A percentile compares a stretch with the other conserved stretches of the same genome.
Conservation (phyloP, 2,329 filamentous ascomycete species). For the Diplocarpon mali region DNA sequence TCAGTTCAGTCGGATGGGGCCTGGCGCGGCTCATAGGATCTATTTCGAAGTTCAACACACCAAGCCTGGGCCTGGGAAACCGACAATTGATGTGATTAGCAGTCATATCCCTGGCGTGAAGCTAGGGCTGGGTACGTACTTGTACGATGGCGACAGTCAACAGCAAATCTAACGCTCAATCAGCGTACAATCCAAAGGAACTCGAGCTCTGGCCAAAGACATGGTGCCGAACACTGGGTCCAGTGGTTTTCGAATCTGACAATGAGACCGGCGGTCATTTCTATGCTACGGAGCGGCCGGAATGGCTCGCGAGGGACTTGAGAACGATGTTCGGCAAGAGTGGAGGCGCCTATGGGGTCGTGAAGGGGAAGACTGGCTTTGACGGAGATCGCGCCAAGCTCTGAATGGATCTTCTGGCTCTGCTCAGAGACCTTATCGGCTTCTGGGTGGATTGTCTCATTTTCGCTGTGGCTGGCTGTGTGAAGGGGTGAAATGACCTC, state of each 20-base stretch:
- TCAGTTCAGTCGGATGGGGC: slow-evolving; percentile 57
- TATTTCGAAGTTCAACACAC: slow-evolving; percentile 57
- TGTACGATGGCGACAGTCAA: too few species aligned
- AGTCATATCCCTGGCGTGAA: slow-evolving; percentile 18
- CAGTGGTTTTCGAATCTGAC: slow-evolving; percentile 44
- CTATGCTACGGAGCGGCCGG: slow-evolving; percentile 46
- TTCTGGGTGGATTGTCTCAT: too few species aligned
- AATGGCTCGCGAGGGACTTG: slow-evolving; percentile 41
- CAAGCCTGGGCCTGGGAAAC: slow-evolving; percentile 11
- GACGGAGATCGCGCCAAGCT: slow-evolving; percentile 14
- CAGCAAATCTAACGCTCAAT: background rate
- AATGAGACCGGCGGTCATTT: slow-evolving; percentile 41
- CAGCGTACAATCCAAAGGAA: slow-evolving; percentile 46
- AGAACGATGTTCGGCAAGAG: slow-evolving; percentile 45
- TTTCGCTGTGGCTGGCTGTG: too few species aligned
- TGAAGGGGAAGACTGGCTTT: slow-evolving; percentile 23
- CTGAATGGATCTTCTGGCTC: slow-evolving; percentile 3
- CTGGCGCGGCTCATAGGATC: slow-evolving; percentile 55
- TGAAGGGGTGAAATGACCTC: too few species aligned
- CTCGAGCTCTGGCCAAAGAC: slow-evolving; percentile 40
- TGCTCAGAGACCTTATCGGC: too few species aligned
- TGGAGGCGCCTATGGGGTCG: slow-evolving; percentile 32
- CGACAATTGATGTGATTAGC: slow-evolving; percentile 18
- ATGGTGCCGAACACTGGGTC: slow-evolving; percentile 48
- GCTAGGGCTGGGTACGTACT: slow-evolving; percentile 36